Percentiles rank a stretch among this genome's conserved stretches.
These are phyloP conservation scores for Epithemia pelagica DNA, from an alignment of 108 stramenopile species.

Conservation along the genomic window DNA sequence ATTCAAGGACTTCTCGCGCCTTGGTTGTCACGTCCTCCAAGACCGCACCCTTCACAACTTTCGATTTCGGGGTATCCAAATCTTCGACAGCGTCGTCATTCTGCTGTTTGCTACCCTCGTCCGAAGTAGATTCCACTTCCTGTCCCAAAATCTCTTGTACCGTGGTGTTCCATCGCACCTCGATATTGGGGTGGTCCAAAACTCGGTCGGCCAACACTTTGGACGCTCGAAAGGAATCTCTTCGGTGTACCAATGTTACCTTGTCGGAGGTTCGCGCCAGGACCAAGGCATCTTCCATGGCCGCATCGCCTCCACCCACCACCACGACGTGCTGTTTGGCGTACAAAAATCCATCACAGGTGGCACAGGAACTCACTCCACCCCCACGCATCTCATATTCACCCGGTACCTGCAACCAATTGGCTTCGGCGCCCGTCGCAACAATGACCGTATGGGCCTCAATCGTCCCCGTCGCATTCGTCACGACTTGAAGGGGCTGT, in stretches of 20 bases:
- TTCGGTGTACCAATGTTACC: constrained; percentile 88
- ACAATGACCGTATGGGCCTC: constrained; percentile 86
- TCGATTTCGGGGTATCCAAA: constrained; percentile 26
- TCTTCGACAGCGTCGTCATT: constrained; percentile 29
- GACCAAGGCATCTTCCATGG: constrained; percentile 95
- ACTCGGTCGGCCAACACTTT: constrained; percentile 85
- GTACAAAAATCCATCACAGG: constrained; percentile 93
- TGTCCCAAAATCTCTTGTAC: constrained; percentile 66
- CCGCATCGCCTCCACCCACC: constrained; percentile 94
- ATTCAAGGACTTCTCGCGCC: constrained; percentile 38
- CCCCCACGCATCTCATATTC: constrained; percentile 87
- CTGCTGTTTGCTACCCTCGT: constrained; percentile 20
- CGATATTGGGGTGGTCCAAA: constrained; percentile 73
- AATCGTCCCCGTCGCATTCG: constrained; percentile 64
- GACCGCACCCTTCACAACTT: constrained; percentile 68
- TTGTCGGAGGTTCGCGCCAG: constrained; percentile 71
- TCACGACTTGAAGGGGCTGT: constrained; percentile 51
- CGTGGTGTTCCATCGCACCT: constrained; percentile 78
- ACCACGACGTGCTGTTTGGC: constrained; percentile 77
- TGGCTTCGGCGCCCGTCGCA: constrained; percentile 90
- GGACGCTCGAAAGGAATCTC: constrained; percentile 87
- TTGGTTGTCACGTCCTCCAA: constrained; percentile 58
- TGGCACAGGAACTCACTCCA: constrained; percentile 91
- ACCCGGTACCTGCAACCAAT: constrained; percentile 84
- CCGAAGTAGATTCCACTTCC: constrained; percentile 19